Percentiles rank a stretch among this genome's conserved stretches.
Conservation (phyloP, 129 eudicot genomes). For the Silybum marianum region DNA sequence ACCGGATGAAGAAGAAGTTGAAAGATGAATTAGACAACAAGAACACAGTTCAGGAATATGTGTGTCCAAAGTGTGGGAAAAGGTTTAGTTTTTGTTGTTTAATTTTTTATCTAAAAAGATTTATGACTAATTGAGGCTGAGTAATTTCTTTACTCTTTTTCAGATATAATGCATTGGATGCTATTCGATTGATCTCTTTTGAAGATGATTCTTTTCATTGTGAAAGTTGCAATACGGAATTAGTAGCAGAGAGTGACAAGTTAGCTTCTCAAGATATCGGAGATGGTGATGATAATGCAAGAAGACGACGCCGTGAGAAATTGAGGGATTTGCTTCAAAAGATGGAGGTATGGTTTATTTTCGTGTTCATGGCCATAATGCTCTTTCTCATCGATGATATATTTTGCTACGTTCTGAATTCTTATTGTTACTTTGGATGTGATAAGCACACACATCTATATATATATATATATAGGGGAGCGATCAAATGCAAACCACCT, state of each 20-base stretch:
- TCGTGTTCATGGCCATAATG: not conserved
- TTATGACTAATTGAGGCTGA: slow-evolving; percentile 7
- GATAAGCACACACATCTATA: no score
- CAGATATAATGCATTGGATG: slow-evolving; percentile 99
- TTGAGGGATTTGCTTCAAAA: slow-evolving; percentile 73
- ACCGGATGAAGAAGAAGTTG: slow-evolving; percentile 82
- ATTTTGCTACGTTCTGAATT: no score
- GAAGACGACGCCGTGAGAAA: slow-evolving; percentile 78
- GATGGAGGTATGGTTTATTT: slow-evolving; percentile 58
- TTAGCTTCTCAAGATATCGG: slow-evolving; percentile 78
- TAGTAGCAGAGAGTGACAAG: slow-evolving; percentile 92
- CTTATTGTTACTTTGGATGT: no score
- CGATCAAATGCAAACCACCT: no score
- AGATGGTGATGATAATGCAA: slow-evolving; percentile 94
- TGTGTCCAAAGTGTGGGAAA: slow-evolving; percentile 78
- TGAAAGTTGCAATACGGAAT: slow-evolving; percentile 83
- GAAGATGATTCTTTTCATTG: slow-evolving; percentile 82
- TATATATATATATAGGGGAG: no score
- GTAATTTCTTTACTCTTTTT: slow-evolving; percentile 18
- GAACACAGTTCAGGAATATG: slow-evolving; percentile 88
- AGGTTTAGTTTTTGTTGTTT: slow-evolving; percentile 22
- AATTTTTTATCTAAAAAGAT: not conserved
- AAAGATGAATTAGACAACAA: slow-evolving; percentile 84
- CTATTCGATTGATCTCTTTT: slow-evolving; percentile 59
- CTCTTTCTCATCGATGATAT: no score